These are phyloP conservation scores for Blepharisma undulans DNA, from an alignment of 169 alveolate genomes.

Conservation along the genomic window DNA sequence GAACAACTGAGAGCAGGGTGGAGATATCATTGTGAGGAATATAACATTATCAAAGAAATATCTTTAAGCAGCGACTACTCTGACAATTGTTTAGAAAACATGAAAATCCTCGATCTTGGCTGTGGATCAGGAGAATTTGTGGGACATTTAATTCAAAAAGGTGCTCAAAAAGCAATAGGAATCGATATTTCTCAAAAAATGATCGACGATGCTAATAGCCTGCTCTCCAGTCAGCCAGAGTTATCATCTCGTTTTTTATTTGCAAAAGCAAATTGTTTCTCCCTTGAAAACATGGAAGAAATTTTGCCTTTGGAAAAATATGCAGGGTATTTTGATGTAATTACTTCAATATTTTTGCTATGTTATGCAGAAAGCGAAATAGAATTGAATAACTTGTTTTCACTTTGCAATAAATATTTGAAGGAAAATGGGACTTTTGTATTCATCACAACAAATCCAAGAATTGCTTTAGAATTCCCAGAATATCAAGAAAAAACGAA, in stretches of 20 bases:
- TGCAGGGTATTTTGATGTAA: background rate
- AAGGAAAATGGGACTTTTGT: background rate
- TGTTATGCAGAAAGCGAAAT: background rate
- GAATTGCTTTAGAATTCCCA: background rate
- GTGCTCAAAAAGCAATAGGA: constrained; percentile 56
- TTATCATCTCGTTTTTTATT: background rate
- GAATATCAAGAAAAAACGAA: background rate
- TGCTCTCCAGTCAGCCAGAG: background rate
- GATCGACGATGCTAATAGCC: constrained; percentile 56
- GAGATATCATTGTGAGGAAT: background rate
- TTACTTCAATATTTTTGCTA: background rate
- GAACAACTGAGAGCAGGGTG: background rate
- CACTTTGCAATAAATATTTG: background rate
- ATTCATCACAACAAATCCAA: background rate
- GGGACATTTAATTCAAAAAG: constrained; percentile 44
- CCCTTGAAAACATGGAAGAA: background rate
- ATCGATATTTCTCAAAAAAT: constrained; percentile 67
- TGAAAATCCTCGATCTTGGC: constrained; percentile 62
- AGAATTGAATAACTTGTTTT: background rate
- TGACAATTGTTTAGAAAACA: background rate
- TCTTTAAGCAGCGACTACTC: background rate
- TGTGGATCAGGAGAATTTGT: constrained; percentile 72
- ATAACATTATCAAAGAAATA: background rate
- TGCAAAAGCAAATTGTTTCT: background rate
- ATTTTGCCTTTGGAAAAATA: background rate